Evolutionary conservation across 805 yeast species (phyloP).

Genomic region (Maudiozyma pseudohumilis): DNA sequence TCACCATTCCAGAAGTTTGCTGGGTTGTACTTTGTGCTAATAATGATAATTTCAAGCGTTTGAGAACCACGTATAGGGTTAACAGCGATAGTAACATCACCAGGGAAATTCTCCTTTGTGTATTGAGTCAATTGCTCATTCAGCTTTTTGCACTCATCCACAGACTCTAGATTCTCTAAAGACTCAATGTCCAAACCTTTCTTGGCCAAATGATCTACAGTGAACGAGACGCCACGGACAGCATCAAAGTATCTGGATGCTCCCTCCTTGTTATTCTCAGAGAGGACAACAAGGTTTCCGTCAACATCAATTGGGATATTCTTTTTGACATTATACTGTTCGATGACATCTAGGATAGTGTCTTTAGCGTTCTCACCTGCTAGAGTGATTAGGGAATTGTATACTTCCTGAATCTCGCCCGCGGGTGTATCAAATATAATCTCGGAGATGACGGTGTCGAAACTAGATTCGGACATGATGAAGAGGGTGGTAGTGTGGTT

Average conservation of each 20-base stretch:
- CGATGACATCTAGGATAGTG: conserved; percentile 30
- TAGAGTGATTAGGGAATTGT: conserved; percentile 35
- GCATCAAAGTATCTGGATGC: conserved; percentile 49
- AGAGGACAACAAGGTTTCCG: conserved; percentile 33
- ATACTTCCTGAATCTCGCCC: conserved; percentile 28
- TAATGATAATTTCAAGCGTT: conserved; percentile 38
- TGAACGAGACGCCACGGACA: conserved; percentile 38
- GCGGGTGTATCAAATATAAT: conserved; percentile 27
- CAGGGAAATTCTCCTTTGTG: conserved; percentile 58
- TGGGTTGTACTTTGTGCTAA: conserved; percentile 64
- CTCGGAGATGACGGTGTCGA: conserved; percentile 20
- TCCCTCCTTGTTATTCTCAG: conserved; percentile 40
- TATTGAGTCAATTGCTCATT: conserved; percentile 33
- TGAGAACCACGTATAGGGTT: conserved; percentile 30
- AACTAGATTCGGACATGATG: conserved; percentile 14
- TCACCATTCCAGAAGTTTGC: conserved; percentile 81
- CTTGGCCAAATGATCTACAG: conserved; percentile 45
- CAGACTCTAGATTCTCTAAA: conserved; percentile 7
- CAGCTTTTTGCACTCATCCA: conserved; percentile 12
- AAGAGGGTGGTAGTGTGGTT: no score
- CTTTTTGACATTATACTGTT: conserved; percentile 33
- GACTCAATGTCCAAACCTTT: conserved; percentile 45
- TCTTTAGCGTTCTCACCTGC: conserved; percentile 33
- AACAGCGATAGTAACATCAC: conserved; percentile 38
- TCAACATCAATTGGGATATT: conserved; percentile 26